A percentile compares a stretch with the other conserved stretches of the same genome.
Conservation (phyloP, 495 filamentous ascomycete species). For the Aspergillus bertholletiae region DNA sequence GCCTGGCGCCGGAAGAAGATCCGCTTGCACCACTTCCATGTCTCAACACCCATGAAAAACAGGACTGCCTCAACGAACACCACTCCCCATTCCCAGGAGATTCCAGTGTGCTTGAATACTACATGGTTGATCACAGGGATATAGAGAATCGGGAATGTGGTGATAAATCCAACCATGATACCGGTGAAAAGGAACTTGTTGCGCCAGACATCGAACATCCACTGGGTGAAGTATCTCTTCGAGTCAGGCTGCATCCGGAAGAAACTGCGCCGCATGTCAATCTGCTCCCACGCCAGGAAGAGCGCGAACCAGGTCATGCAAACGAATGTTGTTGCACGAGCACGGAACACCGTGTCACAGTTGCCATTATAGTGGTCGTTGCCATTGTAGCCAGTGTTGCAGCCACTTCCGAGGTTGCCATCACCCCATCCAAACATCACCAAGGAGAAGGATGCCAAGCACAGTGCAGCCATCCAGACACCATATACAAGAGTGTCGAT, state of each 20-base stretch:
- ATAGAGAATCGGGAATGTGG: slow-evolving; percentile 69
- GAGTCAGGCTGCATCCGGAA: slow-evolving; percentile 62
- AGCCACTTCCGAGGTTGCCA: slow-evolving; percentile 57
- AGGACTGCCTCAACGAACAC: slow-evolving; percentile 55
- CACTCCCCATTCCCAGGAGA: slow-evolving; percentile 71
- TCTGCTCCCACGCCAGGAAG: slow-evolving; percentile 73
- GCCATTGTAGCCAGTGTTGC: slow-evolving; percentile 67
- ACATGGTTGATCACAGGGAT: slow-evolving; percentile 65
- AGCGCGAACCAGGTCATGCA: slow-evolving; percentile 73
- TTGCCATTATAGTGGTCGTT: slow-evolving; percentile 30
- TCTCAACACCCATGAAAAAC: slow-evolving; percentile 62
- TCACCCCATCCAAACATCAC: slow-evolving; percentile 66
- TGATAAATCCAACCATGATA: slow-evolving; percentile 64
- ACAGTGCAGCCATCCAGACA: slow-evolving; percentile 65
- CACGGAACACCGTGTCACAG: slow-evolving; percentile 69
- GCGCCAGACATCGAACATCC: slow-evolving; percentile 62
- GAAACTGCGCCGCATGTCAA: slow-evolving; percentile 63
- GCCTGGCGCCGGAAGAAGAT: slow-evolving; percentile 41
- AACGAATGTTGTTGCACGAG: slow-evolving; percentile 67
- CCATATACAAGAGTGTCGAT: slow-evolving; percentile 69
- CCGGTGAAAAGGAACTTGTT: slow-evolving; percentile 72
- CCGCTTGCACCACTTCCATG: slow-evolving; percentile 67
- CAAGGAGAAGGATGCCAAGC: slow-evolving; percentile 59
- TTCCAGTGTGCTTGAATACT: slow-evolving; percentile 69
- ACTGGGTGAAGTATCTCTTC: slow-evolving; percentile 49